Evolutionary conservation across 768 basidiomycete species (phyloP).

Genomic region (Cystofilobasidium macerans): DNA sequence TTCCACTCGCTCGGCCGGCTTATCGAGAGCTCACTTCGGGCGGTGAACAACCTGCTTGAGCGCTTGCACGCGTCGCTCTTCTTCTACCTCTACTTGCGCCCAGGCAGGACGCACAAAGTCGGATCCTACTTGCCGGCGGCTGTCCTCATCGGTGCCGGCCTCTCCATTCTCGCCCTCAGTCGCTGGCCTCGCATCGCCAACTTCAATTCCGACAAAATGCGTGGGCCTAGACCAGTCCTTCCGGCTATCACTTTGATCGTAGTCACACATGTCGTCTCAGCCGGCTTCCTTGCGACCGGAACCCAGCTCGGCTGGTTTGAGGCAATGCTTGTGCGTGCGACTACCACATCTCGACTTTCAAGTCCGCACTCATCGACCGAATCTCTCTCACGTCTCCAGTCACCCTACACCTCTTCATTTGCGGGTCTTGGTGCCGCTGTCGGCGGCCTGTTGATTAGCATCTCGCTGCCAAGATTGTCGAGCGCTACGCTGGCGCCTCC

Average conservation of each 20-base stretch:
- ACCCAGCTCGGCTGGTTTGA: slow-evolving; percentile 16
- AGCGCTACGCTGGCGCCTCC: slow-evolving; percentile 23
- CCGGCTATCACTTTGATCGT: slow-evolving; percentile 23
- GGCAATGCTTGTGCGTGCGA: slow-evolving; percentile 11
- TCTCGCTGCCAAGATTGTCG: background rate
- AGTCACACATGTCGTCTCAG: slow-evolving; percentile 13
- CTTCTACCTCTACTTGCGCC: slow-evolving; percentile 70
- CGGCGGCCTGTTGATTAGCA: background rate
- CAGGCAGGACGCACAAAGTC: slow-evolving; percentile 69
- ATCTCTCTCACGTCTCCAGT: background rate
- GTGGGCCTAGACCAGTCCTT: slow-evolving; percentile 34
- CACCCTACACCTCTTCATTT: background rate
- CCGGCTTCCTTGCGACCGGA: slow-evolving; percentile 9
- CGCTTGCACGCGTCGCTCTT: slow-evolving; percentile 96
- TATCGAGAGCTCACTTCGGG: slow-evolving; percentile 75
- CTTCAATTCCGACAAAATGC: slow-evolving; percentile 38
- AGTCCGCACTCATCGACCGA: background rate
- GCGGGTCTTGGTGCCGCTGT: background rate
- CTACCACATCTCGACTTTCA: background rate
- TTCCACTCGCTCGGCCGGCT: slow-evolving; percentile 83
- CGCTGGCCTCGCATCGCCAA: slow-evolving; percentile 44
- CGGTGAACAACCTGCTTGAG: slow-evolving; percentile 87
- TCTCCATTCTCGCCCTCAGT: slow-evolving; percentile 72
- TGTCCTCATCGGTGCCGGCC: slow-evolving; percentile 66
- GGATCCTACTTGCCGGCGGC: slow-evolving; percentile 82